These are phyloP conservation scores for Fomitopsis betulina DNA, from an alignment of 1,284 basidiomycete species.

Conservation along the genomic window DNA sequence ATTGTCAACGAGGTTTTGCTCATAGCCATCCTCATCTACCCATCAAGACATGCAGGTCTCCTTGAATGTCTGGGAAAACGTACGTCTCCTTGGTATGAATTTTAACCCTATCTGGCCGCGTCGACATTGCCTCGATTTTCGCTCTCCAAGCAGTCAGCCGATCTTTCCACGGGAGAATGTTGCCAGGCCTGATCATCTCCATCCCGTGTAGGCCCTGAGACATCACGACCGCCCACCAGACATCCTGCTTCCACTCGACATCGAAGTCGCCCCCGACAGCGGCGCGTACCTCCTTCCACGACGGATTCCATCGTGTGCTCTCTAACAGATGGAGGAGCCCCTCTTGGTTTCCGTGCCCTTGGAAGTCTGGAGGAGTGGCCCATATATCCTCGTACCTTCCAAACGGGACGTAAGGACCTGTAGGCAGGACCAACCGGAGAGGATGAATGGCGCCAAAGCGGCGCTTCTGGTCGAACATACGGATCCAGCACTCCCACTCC, in stretches of 20 bases:
- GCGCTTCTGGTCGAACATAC: no score
- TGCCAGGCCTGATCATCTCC: neutral
- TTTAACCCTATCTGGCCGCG: neutral
- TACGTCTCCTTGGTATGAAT: neutral
- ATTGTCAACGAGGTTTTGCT: no score
- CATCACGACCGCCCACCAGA: neutral
- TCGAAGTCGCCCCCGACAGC: neutral
- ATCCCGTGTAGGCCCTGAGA: neutral
- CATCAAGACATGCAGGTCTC: no score
- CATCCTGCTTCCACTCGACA: neutral
- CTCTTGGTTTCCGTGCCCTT: neutral
- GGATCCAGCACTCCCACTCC: neutral
- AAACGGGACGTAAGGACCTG: no score
- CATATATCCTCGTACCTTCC: no score
- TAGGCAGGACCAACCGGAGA: no score
- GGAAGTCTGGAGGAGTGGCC: no score
- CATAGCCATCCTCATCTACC: no score
- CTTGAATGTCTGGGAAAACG: neutral
- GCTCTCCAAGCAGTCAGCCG: neutral
- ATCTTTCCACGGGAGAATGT: neutral
- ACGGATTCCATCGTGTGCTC: neutral
- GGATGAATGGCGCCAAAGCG: no score
- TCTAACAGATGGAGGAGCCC: neutral
- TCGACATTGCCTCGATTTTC: neutral
- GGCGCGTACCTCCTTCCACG: neutral